Base-by-base conservation (phyloP, 768 basidiomycete species). In the Termitomyces heimii region DNA sequence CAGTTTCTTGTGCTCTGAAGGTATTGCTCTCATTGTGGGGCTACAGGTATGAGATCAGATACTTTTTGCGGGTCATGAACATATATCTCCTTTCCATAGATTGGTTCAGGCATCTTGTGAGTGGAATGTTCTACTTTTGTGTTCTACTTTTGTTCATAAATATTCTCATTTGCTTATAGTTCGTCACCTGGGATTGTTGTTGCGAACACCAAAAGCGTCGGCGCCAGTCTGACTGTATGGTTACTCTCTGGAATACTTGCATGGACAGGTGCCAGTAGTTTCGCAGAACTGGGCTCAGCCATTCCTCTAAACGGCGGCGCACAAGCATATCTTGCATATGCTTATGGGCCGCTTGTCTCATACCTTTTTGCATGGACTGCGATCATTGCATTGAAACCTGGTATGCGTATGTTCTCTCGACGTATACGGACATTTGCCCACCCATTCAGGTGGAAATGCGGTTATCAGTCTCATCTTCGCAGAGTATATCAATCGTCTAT, bases 291-390 rank as follows among this genome's bases (percentile, higher is more conserved):
- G 57, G 96, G 95, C 52, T 87, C 86, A 43, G 89, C 89, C 39
- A 92, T 96, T 67, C 93, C 93, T 16, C 72, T 91, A 55, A 84
- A 84, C 63, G 83, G 82, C 40, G 84, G 84, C 44, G 81, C 83
- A 8, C 88, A 90, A 65, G 80, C 94, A 16, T 97, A 97, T 69
- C 82, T 97, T 24, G 84, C 86, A 24, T 95, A 95, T 66, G 83
- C 94, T 39, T 97, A 92, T 66, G 92, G 89, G 1, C 91, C 92
- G 26, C 77, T 92, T 18, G 75, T 88, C 39, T 92, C 94, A 8
- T 99, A 93, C 69, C 79, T 97, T 10, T 99, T 92, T 72, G 87
- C 94, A 16, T 99, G 94, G 93, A 94, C 93, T 14, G 88, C 92
- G 4, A 95, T 95, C 54, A 87, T 89, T 40, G 89, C 90, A 16